Evolutionary conservation across 2,329 filamentous ascomycete genomes (phyloP).

Genomic region (Monilinia fructicola): DNA sequence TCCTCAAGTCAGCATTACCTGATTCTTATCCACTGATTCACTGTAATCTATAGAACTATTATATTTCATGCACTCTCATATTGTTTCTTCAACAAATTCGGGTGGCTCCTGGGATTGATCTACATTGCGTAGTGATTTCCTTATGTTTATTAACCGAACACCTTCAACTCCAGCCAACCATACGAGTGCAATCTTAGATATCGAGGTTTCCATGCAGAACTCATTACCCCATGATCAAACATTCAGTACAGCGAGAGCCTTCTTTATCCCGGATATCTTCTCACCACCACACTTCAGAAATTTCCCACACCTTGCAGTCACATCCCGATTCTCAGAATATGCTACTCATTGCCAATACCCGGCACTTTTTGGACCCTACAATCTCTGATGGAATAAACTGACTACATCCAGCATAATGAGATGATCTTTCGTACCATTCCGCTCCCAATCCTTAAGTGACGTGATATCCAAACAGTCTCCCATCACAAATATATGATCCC

Average conservation of each 20-base stretch:
- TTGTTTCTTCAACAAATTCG: too few relatives aligned
- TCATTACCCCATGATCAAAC: background rate
- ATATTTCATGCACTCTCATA: too few relatives aligned
- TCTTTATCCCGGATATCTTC: conserved; percentile 1
- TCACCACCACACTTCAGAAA: background rate
- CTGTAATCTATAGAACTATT: too few relatives aligned
- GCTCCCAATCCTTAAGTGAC: too few relatives aligned
- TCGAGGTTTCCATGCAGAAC: background rate
- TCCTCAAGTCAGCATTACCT: too few relatives aligned
- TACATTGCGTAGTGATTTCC: background rate
- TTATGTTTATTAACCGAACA: background rate
- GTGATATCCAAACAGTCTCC: too few relatives aligned
- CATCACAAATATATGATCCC: too few relatives aligned
- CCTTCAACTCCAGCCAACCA: too few relatives aligned
- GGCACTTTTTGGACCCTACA: background rate
- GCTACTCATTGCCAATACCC: background rate
- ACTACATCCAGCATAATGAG: background rate
- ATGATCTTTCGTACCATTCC: background rate
- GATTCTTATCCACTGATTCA: too few relatives aligned
- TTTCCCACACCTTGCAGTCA: background rate
- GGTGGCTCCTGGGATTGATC: background rate
- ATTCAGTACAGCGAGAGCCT: background rate
- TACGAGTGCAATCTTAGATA: background rate
- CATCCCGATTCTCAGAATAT: background rate
- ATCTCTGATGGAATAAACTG: background rate